Evolutionary conservation across 2,329 filamentous ascomycete species (phyloP), one percentile per base, ranked within the genome.

Genomic region (Pyricularia sp.): DNA sequence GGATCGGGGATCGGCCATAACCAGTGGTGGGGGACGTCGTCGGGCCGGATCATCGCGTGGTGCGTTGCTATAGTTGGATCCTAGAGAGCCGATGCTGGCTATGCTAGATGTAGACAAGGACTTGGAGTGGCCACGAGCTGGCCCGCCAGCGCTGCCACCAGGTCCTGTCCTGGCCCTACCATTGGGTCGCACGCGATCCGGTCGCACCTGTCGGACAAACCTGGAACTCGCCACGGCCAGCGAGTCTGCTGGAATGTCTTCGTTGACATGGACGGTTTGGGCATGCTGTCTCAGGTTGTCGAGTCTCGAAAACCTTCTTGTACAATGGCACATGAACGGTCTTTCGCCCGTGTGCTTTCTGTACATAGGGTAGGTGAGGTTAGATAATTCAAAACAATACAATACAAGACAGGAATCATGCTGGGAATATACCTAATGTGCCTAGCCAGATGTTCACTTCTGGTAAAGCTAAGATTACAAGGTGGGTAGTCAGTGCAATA

Each of bases 301-400:
- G 64, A 98, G 86, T 66, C 94, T 88, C 11, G 95, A 98, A 78
- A 99, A 99, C 69, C 93, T 88, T 67, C 95, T 88, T 2, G 91
- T 92, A 79, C 95, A 99, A 78, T 98, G 95, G 73, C 95, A 99
- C 79, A 96, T 92, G 75, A 98, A 99, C 0, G 95, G 95, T 31
- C 95, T 89, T 81, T 99, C 95, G 68, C 95, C 95, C 0, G 95
- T 99, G 76, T 99, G 95, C 86, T 98, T 98, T 74, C 93, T 95
- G 71, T 23, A 67, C 20, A 23, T 65, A 23, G 20, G 14, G 58
- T 14, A 11, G 12, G 26, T 33, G 66, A 72, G 68, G 72, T 77
- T 72, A 77, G 73, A n/a, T 12, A 14, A 7, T 12, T 26, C 28
- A 65, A 65, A 6, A n/a, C 30, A 25, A 25, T n/a, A 25, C 9